Conservation (phyloP, 106 monocot genomes). For the Dactylorhiza incarnata region DNA sequence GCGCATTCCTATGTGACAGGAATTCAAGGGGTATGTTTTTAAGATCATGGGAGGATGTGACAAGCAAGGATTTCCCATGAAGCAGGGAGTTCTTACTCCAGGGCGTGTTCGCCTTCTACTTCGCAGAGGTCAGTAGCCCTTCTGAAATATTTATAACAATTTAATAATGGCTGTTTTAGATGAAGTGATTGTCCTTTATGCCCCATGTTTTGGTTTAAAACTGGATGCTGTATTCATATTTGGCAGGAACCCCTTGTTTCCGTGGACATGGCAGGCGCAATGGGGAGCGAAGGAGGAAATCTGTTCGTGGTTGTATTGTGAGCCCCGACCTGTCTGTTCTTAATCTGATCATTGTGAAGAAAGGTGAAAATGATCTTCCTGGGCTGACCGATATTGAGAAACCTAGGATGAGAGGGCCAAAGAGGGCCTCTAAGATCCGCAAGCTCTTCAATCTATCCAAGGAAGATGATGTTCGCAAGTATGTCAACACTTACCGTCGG, state of each 20-base stretch:
- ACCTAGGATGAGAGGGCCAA: constrained; percentile 30
- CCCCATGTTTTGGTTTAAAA: background rate
- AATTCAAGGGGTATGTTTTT: constrained; percentile 70
- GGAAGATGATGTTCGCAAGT: constrained; percentile 29
- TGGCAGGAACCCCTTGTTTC: constrained; percentile 26
- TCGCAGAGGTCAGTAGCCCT: constrained; percentile 28
- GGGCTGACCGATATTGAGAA: constrained; percentile 28
- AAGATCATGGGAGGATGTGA: constrained; percentile 73
- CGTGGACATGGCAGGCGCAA: constrained; percentile 29
- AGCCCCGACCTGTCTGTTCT: constrained; percentile 26
- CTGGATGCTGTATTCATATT: background rate
- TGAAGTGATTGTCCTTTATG: background rate
- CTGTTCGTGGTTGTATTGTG: constrained; percentile 29
- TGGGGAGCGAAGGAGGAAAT: constrained; percentile 31
- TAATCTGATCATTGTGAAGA: constrained; percentile 29
- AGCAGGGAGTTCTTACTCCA: constrained; percentile 71
- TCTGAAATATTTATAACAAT: background rate
- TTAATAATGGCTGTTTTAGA: background rate
- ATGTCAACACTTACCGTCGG: constrained; percentile 25
- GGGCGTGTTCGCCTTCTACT: constrained; percentile 61
- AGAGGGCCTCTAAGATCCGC: constrained; percentile 30
- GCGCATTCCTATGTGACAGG: constrained; percentile 9
- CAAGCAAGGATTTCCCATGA: constrained; percentile 76
- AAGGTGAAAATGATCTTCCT: constrained; percentile 29
- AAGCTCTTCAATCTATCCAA: constrained; percentile 32